Evolutionary conservation across 2,329 filamentous ascomycete genomes (phyloP), one percentile per base, ranked within the genome.

Genomic region (Ophiocordyceps camponoti-floridani): DNA sequence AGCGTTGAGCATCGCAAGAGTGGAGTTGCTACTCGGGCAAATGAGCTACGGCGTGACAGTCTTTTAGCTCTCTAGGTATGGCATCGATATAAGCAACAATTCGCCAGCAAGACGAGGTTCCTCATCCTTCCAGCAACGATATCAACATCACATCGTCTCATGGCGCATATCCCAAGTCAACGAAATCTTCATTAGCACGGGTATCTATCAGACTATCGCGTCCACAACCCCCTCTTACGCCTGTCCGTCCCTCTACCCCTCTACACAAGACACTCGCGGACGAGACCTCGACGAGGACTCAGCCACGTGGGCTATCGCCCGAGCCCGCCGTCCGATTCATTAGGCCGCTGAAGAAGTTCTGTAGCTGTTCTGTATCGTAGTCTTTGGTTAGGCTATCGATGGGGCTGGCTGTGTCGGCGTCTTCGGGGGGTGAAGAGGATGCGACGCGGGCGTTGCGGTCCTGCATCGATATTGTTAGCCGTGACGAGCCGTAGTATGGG

Each of bases 261-360:
- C 23, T 23, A 23, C 23, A 23, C 23, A 23, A 23, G 23, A 23
- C 23, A 23, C 23, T 5, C 23, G 23, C 23, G 23, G 23, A 30
- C 28, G 8, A 19, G 18, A 3, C 18, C 38, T 13, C 35, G 23
- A 30, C 28, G 8, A 19, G 18, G 9, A 8, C 38, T 13, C 35
- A 38, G 10, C n/a, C 50, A 30, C 53, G 50, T 10, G 52, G 50
- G 4, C 47, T 47, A n/a, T 56, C 54, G 2, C 48, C 47, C 14
- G 52, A 47, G 9, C 51, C 51, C 26, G 50, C 56, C 43, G 71
- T 70, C 49, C 70, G 66, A 52, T 75, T 75, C 72, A 77, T 76
- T 48, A 78, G 57, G 31, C 69, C 70, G 46, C 67, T 68, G 52
- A 78, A 78, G 59, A 78, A 78, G 49, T 68, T 73, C 50, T 75